Conservation (phyloP, 495 filamentous ascomycete species). For the Paragyromitra xinjiangensis region DNA sequence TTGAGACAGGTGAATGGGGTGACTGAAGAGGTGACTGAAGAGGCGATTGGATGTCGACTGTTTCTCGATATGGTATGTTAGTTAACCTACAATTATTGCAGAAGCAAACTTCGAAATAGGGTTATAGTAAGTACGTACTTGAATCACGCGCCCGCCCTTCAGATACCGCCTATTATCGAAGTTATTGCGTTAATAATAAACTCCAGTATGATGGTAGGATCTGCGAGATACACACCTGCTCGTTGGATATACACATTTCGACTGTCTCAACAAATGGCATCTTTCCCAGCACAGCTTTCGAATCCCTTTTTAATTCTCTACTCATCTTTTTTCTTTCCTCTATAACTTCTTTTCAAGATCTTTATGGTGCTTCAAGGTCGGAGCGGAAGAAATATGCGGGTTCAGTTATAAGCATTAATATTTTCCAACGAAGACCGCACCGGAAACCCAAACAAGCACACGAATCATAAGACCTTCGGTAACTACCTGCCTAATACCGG, state of each 20-base stretch:
- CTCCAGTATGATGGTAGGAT: neutral
- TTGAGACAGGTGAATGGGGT: conserved; percentile 17
- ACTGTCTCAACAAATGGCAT: conserved; percentile 2
- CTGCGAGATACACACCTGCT: conserved; percentile 9
- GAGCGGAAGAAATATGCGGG: conserved; percentile 27
- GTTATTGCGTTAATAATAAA: conserved; percentile 9
- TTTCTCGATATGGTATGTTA: conserved; percentile 12
- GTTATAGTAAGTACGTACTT: neutral
- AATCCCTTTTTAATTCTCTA: conserved; percentile 1
- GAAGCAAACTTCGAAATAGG: neutral
- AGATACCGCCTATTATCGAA: conserved; percentile 17
- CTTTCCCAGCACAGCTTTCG: conserved; percentile 5
- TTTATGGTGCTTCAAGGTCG: neutral
- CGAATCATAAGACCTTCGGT: conserved; percentile 13
- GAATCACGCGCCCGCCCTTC: conserved; percentile 22
- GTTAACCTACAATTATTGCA: neutral
- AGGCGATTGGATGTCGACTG: conserved; percentile 30
- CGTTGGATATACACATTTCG: conserved; percentile 3
- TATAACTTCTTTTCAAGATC: neutral
- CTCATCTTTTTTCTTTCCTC: neutral
- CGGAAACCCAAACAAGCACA: neutral
- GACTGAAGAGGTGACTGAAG: conserved; percentile 16
- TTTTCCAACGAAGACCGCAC: neutral
- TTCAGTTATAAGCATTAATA: neutral
- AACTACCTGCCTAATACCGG: neutral